Evolutionary conservation across 2,329 filamentous ascomycete genomes (phyloP).

Genomic region (Aspergillus neotritici): DNA sequence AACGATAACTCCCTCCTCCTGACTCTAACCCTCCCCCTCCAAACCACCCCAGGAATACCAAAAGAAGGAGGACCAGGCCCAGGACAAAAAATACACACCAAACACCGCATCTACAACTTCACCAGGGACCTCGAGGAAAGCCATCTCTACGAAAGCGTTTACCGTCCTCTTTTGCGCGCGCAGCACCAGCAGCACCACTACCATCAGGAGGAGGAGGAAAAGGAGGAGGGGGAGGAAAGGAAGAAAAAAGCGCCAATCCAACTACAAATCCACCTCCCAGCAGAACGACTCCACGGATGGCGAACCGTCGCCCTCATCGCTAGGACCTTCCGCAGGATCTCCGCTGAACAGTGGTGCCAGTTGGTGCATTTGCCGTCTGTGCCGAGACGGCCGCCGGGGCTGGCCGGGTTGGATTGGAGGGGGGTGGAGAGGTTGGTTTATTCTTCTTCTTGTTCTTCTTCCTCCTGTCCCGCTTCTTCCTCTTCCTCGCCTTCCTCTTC

Average conservation of each 20-base stretch:
- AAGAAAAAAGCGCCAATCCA: no score
- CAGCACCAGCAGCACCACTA: conserved; percentile 1
- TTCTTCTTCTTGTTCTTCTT: not conserved
- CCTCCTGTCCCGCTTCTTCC: no score
- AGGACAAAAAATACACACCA: no score
- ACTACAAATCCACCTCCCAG: conserved; percentile 22
- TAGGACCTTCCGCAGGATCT: conserved; percentile 22
- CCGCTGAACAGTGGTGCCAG: conserved; percentile 16
- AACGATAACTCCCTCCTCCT: conserved; percentile 23
- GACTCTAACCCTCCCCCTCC: conserved; percentile 10
- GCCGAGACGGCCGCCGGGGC: conserved; percentile 7
- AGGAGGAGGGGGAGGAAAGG: no score
- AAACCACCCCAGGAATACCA: no score
- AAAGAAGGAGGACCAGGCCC: no score
- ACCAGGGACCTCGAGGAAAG: conserved; percentile 6
- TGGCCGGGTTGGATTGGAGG: conserved; percentile 23
- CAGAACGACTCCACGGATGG: conserved; percentile 19
- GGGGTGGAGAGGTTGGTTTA: conserved; percentile 10
- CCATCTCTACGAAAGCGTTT: conserved; percentile 18
- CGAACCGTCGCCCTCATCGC: conserved; percentile 26
- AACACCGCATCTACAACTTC: no score
- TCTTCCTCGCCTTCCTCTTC: no score
- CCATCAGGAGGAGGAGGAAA: no score
- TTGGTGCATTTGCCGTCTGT: conserved; percentile 15
- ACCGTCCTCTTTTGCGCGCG: conserved; percentile 11